Evolutionary conservation across 495 filamentous ascomycete genomes (phyloP), one percentile per base, ranked within the genome.

Genomic region (Venustampulla echinocandica): DNA sequence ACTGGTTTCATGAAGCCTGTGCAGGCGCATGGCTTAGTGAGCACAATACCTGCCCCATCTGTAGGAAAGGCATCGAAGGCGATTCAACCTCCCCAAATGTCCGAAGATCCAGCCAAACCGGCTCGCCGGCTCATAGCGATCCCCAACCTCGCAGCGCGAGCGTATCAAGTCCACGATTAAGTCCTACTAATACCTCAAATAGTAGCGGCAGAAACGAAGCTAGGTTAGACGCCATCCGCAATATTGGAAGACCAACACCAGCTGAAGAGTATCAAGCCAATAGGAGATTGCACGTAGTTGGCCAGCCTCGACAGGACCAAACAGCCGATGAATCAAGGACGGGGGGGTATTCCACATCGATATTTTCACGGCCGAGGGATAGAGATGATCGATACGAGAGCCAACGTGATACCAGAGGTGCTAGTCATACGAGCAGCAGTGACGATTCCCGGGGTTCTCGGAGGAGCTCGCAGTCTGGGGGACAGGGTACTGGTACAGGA

Each of bases 41-140:
- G 59, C 87, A 94, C 58, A 84, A 94, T 50, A 94, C 88, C 1
- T 96, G 89, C 57, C 89, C 89, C 2, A 85, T 92, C 46, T 96
- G 89, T 60, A 74, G 89, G 28, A 76, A 80, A 54, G 70, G 85
- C 25, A 90, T 95, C 50, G 77, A 78, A 52, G 55, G 52, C 3
- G 38, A 42, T 3, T 19, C 46, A 48, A 21, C 45, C 21, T 20
- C 44, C 10, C 5, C 21, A n/a, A 49, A 23, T 9, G 39, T 32
- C 32, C 23, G 50, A 38, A 41, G 43, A 47, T 19, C 45, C 43
- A 35, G 42, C 41, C 38, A 46, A 45, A 43, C 33, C 24, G 17
- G 28, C 38, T 7, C 30, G 33, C 11, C 47, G 37, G 32, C 15
- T 23, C 33, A 47, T 19, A 34, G 46, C 25, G 32, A 42, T 32